phyloP scores from a whole-genome alignment of 495 filamentous ascomycete genomes.

The Podospora pseudopauciseta region DNA sequence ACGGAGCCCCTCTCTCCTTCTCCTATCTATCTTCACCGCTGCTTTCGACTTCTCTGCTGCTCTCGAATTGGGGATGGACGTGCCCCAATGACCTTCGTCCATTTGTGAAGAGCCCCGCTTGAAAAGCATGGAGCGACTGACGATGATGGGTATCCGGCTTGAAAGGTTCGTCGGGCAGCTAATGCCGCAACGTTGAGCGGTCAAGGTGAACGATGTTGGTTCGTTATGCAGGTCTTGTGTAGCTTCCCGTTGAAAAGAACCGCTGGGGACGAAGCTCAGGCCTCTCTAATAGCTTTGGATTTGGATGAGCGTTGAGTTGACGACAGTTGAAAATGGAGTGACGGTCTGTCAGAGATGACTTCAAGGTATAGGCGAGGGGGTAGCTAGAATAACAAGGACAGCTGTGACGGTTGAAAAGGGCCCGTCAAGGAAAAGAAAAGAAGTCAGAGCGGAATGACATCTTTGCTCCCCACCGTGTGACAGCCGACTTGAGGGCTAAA shows the following conservation, averaged over 20 bases:
- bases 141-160: background rate
- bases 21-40: background rate
- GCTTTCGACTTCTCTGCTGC: background rate
- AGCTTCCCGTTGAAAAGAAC: background rate
- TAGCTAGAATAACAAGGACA: background rate
- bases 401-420: background rate
- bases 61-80: background rate
- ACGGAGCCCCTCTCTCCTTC: background rate
- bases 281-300: too few species aligned
- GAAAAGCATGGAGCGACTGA: background rate
- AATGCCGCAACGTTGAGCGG: background rate
- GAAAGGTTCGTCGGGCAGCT: background rate
- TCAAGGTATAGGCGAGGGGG: background rate
- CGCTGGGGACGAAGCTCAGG: background rate
- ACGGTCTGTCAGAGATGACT: background rate
- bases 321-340: background rate
- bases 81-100: background rate
- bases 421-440: background rate
- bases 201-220: background rate
- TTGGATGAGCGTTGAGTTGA: background rate
- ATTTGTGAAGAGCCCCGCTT: background rate
- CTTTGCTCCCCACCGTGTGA: background rate
- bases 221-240: slow-evolving; percentile 5
- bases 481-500: background rate
- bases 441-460: background rate